Conservation (phyloP, 2,329 filamentous ascomycete genomes). For the Beauveria medogensis region DNA sequence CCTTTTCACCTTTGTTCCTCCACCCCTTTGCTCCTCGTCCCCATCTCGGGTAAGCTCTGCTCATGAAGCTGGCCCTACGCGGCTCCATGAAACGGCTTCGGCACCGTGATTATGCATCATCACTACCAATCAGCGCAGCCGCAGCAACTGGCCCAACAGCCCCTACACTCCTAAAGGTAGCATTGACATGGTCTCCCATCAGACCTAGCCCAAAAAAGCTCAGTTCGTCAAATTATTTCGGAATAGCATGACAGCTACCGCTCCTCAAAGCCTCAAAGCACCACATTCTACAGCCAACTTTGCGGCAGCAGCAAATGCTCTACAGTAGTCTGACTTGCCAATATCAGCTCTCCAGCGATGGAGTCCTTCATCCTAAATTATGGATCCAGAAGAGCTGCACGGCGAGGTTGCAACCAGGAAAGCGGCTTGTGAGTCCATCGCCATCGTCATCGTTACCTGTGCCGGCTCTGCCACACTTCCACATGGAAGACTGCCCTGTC, state of each 20-base stretch:
- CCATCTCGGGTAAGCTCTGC: conserved; percentile 7
- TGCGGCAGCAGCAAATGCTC: background rate
- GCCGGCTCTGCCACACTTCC: conserved; percentile 1
- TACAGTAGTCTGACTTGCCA: background rate
- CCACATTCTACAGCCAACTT: background rate
- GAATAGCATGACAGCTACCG: conserved; percentile 1
- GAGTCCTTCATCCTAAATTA: background rate
- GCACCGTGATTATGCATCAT: conserved; percentile 6
- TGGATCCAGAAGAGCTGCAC: conserved; percentile 1
- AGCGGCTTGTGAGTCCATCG: conserved; percentile 7
- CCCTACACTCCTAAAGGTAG: background rate
- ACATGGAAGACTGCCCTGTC: background rate
- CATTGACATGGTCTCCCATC: conserved; percentile 6
- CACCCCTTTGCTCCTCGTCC: background rate
- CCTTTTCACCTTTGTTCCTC: background rate
- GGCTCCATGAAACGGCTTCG: conserved; percentile 5
- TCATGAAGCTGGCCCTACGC: conserved; percentile 1
- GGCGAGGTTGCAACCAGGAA: conserved; percentile 5
- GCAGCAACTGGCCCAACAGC: background rate
- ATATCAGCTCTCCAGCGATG: background rate
- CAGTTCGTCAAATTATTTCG: conserved; percentile 9
- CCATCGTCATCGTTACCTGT: background rate
- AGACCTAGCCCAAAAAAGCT: conserved; percentile 8
- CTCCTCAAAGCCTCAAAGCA: background rate
- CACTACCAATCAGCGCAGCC: background rate